Conservation (phyloP, 495 filamentous ascomycete genomes). For the Podospora conica region DNA sequence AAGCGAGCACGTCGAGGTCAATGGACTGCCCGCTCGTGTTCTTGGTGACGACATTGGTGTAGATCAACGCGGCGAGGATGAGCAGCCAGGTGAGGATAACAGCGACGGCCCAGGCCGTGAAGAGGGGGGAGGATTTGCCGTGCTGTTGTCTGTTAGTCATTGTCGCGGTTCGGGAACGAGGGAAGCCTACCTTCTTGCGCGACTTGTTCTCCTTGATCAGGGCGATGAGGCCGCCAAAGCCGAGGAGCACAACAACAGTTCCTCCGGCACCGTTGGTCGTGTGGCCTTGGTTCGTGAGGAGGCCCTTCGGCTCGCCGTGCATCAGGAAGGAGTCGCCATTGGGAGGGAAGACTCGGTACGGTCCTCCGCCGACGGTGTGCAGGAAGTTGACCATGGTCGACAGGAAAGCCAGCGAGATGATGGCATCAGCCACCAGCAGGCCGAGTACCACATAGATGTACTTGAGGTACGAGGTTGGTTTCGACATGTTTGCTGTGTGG, state of each 20-base stretch:
- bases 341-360: slow-evolving; percentile 27
- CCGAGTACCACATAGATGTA: slow-evolving; percentile 27
- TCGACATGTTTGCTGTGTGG: background rate
- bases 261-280: slow-evolving; percentile 46
- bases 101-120: slow-evolving; percentile 37
- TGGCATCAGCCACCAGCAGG: slow-evolving; percentile 37
- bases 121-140: slow-evolving; percentile 22
- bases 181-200: slow-evolving; percentile 17
- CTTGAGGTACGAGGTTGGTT: slow-evolving; percentile 9
- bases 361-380: slow-evolving; percentile 32
- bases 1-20: slow-evolving; percentile 26
- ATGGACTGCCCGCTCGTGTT: slow-evolving; percentile 39
- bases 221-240: slow-evolving; percentile 39
- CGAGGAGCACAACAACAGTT: slow-evolving; percentile 43
- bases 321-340: slow-evolving; percentile 30
- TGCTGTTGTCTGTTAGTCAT: slow-evolving; percentile 15
- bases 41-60: slow-evolving; percentile 41
- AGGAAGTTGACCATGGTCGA: slow-evolving; percentile 46
- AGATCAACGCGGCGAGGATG: slow-evolving; percentile 39
- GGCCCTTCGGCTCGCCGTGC: slow-evolving; percentile 32
- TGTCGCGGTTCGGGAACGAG: too few species aligned
- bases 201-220: slow-evolving; percentile 32
- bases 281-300: slow-evolving; percentile 45
- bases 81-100: slow-evolving; percentile 41
- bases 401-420: slow-evolving; percentile 42